Evolutionary conservation across 2,329 filamentous ascomycete genomes (phyloP), one percentile per base, ranked within the genome.

Genomic region (Trichoderma hamatum): DNA sequence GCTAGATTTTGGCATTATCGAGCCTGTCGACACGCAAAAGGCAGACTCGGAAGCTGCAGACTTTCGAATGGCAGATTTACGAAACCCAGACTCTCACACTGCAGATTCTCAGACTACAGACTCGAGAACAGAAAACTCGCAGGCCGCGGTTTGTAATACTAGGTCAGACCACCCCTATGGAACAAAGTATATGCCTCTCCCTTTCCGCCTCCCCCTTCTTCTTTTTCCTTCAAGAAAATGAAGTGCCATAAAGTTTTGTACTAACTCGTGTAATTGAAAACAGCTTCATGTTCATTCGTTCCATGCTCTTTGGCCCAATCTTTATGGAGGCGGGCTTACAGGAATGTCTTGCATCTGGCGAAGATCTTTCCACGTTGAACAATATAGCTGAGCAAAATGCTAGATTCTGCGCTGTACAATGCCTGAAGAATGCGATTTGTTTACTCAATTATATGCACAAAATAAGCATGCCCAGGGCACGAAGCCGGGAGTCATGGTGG

Each of bases 401-500:
- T 13, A 21, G 67, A 11, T 60, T 78, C 51, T 80, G 77, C 34
- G 78, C 78, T 0, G 72, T 71, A 2, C 72, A 72, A 1, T 81
- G 79, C 34, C 73, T 79, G 4, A 69, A 68, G 2, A 71, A 77
- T 2, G 77, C 79, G 0, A 72, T 80, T 2, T 70, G 72, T 1
- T 72, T 78, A 6, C 71, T 80, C 1, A 69, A 78, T 36, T 69
- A 74, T 14, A 79, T 75, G 4, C 76, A 77, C 46, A 24, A 19
- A 19, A 39, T 19, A 54, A 54, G 16, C 16, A 62, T 67, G 49
- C 75, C 75, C 1, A 70, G 75, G 1, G 49, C 32, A 13, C 26
- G 72, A 1, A 75, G 75, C 3, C 77, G 77, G 26, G 72, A 75
- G 4, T 80, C 78, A 79, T 81, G 79, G 79, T 80, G 80, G 69